Percentiles rank a stretch among this genome's conserved stretches.
Evolutionary conservation across 2,329 filamentous ascomycete genomes (phyloP).

Genomic region (Aspergillus awamori): DNA sequence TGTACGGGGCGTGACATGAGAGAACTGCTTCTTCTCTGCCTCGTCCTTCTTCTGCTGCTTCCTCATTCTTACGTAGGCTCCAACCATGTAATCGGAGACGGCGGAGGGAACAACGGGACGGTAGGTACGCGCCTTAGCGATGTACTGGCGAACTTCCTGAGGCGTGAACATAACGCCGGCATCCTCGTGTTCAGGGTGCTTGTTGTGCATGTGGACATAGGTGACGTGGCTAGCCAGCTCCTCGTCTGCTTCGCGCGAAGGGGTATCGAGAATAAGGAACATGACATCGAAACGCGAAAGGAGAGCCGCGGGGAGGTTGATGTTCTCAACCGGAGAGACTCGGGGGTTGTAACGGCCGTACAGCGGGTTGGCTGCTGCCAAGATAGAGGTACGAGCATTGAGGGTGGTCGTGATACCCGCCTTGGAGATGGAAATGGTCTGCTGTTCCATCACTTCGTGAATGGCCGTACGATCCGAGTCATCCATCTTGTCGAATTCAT

Average conservation of each 20-base stretch:
- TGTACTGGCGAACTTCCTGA: slow-evolving; percentile 92
- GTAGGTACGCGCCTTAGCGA: slow-evolving; percentile 88
- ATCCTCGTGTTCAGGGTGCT: slow-evolving; percentile 76
- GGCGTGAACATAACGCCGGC: slow-evolving; percentile 80
- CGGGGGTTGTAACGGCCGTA: slow-evolving; percentile 98
- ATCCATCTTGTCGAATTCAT: slow-evolving; percentile 87
- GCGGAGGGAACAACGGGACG: slow-evolving; percentile 80
- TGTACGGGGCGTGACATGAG: slow-evolving; percentile 91
- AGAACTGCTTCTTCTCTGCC: slow-evolving; percentile 86
- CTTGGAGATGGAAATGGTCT: slow-evolving; percentile 82
- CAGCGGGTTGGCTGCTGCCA: slow-evolving; percentile 93
- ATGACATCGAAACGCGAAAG: slow-evolving; percentile 96
- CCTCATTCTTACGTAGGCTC: slow-evolving; percentile 92
- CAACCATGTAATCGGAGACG: slow-evolving; percentile 94
- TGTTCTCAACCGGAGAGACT: slow-evolving; percentile 96
- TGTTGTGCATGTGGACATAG: slow-evolving; percentile 95
- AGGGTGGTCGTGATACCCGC: slow-evolving; percentile 95
- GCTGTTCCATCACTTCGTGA: slow-evolving; percentile 87
- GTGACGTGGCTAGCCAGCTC: slow-evolving; percentile 94
- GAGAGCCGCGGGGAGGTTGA: slow-evolving; percentile 95
- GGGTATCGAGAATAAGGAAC: slow-evolving; percentile 95
- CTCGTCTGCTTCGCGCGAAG: slow-evolving; percentile 84
- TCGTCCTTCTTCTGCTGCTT: slow-evolving; percentile 91
- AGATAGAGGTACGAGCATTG: slow-evolving; percentile 92
- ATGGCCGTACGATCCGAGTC: slow-evolving; percentile 77